A percentile compares a stretch with the other conserved stretches of the same genome.
Evolutionary conservation across 1,139 yeast genomes (phyloP).

Genomic region (Diutina sp.): DNA sequence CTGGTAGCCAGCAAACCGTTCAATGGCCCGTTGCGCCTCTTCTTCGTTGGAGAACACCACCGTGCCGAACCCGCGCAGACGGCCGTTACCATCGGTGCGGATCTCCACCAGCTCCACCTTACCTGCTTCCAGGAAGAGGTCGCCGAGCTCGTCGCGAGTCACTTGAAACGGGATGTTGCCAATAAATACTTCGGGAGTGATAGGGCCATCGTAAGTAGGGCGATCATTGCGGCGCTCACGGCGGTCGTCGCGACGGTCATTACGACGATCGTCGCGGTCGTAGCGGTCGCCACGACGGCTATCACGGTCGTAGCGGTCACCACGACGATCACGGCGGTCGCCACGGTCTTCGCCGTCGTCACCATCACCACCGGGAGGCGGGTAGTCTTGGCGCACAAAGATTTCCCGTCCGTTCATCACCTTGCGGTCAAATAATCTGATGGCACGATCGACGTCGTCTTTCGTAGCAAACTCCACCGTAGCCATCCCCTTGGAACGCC

Average conservation of each 20-base stretch:
- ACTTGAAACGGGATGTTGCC: slow-evolving; percentile 74
- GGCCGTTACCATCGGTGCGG: slow-evolving; percentile 49
- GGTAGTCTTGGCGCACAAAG: slow-evolving; percentile 82
- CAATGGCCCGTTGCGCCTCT: slow-evolving; percentile 52
- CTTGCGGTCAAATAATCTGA: slow-evolving; percentile 55
- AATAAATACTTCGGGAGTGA: slow-evolving; percentile 52
- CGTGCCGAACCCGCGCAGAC: slow-evolving; percentile 80
- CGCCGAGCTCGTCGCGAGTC: slow-evolving; percentile 80
- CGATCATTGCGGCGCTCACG: slow-evolving; percentile 16
- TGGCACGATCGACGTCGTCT: slow-evolving; percentile 67
- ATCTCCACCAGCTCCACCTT: slow-evolving; percentile 74
- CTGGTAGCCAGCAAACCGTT: slow-evolving; percentile 50
- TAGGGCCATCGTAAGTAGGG: slow-evolving; percentile 9
- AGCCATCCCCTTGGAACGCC: slow-evolving; percentile 86
- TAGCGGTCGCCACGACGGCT: slow-evolving; percentile 7
- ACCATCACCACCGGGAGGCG: slow-evolving; percentile 39
- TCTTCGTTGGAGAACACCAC: slow-evolving; percentile 49
- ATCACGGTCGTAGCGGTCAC: slow-evolving; percentile 6
- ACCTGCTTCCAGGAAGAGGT: slow-evolving; percentile 69
- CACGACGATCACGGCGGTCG: slow-evolving; percentile 5
- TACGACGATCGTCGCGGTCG: slow-evolving; percentile 5
- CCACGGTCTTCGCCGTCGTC: slow-evolving; percentile 4
- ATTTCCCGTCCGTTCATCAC: slow-evolving; percentile 68
- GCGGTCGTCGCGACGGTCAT: slow-evolving; percentile 3
- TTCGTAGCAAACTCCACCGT: slow-evolving; percentile 73